Evolutionary conservation across 2,329 filamentous ascomycete species (phyloP), one percentile per base, ranked within the genome.

Genomic region (Aspergillus sp.): DNA sequence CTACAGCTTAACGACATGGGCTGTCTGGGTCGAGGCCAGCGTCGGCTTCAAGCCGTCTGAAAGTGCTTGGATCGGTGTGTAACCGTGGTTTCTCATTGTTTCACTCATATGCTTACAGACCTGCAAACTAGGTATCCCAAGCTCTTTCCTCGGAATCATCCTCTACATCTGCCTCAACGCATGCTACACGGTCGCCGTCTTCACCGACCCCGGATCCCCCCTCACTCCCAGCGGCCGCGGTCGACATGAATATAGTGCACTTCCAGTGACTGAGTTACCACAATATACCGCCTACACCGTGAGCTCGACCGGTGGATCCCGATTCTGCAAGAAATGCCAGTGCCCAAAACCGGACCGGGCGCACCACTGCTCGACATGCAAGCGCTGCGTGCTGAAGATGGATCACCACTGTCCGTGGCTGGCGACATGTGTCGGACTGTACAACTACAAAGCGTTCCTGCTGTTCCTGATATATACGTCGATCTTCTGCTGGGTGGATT

Each of bases 331-430:
- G 80, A 99, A 99, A 80, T 99, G 95, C 77, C 91, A 96, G 79
- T 89, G 89, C 55, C 87, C 91, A 64, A 99, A 99, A 80, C 95
- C 95, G 45, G 95, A 99, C 79, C 91, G 95, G 63, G 88, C 94
- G 32, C 95, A 99, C 77, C 95, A 99, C 81, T 99, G 95, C 83
- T 96, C 92, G 10, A 96, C 92, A 4, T 99, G 95, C 79, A 87
- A 89, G 67, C 89, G 90, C 71, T 99, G 95, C 76, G 93, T 99
- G 25, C 83, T 99, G 76, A 99, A 99, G 82, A 99, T 99, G 95
- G 95, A 99, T 74, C 95, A 99, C 76, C 95, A 99, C 80, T 99
- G 95, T 75, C 95, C 95, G 15, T 99, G 95, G 95, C 84, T 99
- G 53, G 94, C 95, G 28, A 97, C 92, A 4, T 99, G 95, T 76